Base-by-base conservation (phyloP, 108 stramenopile species). In the Poteriospumella lacustris region DNA sequence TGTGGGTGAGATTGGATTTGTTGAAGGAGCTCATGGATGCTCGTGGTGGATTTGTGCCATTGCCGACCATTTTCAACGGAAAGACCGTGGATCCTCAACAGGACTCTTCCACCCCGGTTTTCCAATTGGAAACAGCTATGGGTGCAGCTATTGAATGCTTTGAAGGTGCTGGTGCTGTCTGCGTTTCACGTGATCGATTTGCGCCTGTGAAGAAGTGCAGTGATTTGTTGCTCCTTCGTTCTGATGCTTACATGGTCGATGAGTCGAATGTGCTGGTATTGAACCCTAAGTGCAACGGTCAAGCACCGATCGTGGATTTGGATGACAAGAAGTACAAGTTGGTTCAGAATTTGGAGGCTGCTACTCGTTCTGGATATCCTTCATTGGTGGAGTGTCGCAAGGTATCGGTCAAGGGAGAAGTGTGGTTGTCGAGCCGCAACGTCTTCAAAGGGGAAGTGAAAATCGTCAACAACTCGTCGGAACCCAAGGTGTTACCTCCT, bases 151-250 rank as follows among this genome's bases (percentile, higher is more conserved):
- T 99, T 78, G 96, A 97, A 80, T 96, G 92, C 85, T 98, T 98
- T 82, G 85, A 88, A 41, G 94, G 95, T 70, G 83, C 85, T 34
- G 80, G 83, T 0, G 85, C 85, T 19, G 85, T 85, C 43, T 77
- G 62, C 72, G 99, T 99, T 31, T 92, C 94, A 29, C 94, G 99
- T 58, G 89, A 89, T 47, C 95, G 99, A 78, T 99, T 99, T 78
- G 95, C 96, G 19, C 99, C 99, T 15, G 99, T 99, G 52, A 99
- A 99, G 89, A 99, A 96, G 86, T 97, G 97, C 88, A 89, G 88
- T 78, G 99, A 99, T 72, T 89, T 99, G 69, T 81, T 99, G 36
- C 87, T 96, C 26, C 87, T 99, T 12, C 93, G 97, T 62, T 94
- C 93, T 80, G 95, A 98, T 85, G 95, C 95, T 0, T 98, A 98